Conservation (phyloP, 257 asterid species). For the Orobanche coerulescens region DNA sequence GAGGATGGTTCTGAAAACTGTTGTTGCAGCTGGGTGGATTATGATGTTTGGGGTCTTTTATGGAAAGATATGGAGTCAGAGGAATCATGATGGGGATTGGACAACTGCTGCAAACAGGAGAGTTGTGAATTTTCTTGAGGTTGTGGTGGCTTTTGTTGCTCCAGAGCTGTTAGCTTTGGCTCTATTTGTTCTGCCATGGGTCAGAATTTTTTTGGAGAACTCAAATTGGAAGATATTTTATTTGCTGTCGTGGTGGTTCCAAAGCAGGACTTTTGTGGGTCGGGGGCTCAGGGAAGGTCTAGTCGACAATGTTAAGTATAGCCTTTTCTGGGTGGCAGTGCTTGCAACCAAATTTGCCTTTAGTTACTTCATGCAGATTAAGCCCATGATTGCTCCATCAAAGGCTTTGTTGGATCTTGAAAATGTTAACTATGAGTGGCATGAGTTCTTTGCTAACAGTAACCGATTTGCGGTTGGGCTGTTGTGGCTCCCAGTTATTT, state of each 20-base stretch:
- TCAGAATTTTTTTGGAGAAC: slow-evolving; percentile 83
- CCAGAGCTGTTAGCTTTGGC: slow-evolving; percentile 81
- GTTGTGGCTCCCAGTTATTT: slow-evolving; percentile 86
- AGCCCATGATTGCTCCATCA: slow-evolving; percentile 88
- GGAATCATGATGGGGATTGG: slow-evolving; percentile 47
- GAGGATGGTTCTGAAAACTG: slow-evolving; percentile 76
- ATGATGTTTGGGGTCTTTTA: slow-evolving; percentile 74
- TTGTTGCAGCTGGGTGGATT: slow-evolving; percentile 83
- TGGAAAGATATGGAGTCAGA: slow-evolving; percentile 65
- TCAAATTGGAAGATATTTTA: slow-evolving; percentile 85
- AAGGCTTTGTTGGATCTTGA: slow-evolving; percentile 48
- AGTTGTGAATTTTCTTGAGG: slow-evolving; percentile 64
- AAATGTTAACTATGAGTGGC: slow-evolving; percentile 66
- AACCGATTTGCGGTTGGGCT: slow-evolving; percentile 87
- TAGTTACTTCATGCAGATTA: slow-evolving; percentile 95
- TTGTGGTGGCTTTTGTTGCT: slow-evolving; percentile 55
- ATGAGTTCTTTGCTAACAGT: slow-evolving; percentile 60
- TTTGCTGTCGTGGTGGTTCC: slow-evolving; percentile 96
- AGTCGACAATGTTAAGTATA: slow-evolving; percentile 74
- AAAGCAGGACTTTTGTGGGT: slow-evolving; percentile 84
- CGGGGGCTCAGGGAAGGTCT: slow-evolving; percentile 98
- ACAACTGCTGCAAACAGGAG: slow-evolving; percentile 39
- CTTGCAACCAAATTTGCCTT: slow-evolving; percentile 77
- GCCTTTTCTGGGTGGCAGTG: slow-evolving; percentile 77
- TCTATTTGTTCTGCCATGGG: slow-evolving; percentile 79